Base-by-base conservation (phyloP, 495 filamentous ascomycete genomes). In the Platismatia glauca region DNA sequence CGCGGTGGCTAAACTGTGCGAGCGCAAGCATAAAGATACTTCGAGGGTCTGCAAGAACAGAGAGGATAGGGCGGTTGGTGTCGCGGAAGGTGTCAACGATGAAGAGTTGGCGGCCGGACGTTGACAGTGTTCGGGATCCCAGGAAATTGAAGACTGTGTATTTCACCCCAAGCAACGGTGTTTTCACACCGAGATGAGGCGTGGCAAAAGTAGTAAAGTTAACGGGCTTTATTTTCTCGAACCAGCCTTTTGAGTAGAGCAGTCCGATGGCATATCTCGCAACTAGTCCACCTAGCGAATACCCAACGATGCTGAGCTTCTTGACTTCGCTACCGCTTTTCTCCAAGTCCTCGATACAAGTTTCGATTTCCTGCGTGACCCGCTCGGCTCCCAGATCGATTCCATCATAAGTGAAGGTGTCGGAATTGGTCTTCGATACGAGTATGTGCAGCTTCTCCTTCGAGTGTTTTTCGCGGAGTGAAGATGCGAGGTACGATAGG, bases 141-240 rank as follows among this genome's bases (percentile, higher is more conserved):
- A 97, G 63, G 4, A 86, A 79, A 73, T 98, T 98, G 82, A 83
- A 96, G 8, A 92, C 69, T 56, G 85, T 75, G 62, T 83, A 85
- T 53, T 78, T 74, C 70, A 79, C 81, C 12, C 91, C 91, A 41
- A 80, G 77, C 6, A 87, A 74, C 1, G 93, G 91, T 13, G 87
- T 84, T 50, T 89, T 80, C 11, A 93, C 89, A 24, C 93, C 93
- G 0, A 97, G 82, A 74, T 97, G 92, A 24, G 94, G 93, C 20
- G 86, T 85, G 31, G 89, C 93, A 73, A 97, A 97, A 2, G 91
- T 95, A 4, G 89, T 89, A 71, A 97, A 97, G 75, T 96, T 96
- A 72, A 95, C 81, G 22, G 94, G 91, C 69, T 89, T 77, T 22
- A 97, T 74, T 60, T 81, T 80, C 39, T 94, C 86, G 53, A 97